phyloP scores from a whole-genome alignment of 2,329 filamentous ascomycete species.

The Curvularia sp. region DNA sequence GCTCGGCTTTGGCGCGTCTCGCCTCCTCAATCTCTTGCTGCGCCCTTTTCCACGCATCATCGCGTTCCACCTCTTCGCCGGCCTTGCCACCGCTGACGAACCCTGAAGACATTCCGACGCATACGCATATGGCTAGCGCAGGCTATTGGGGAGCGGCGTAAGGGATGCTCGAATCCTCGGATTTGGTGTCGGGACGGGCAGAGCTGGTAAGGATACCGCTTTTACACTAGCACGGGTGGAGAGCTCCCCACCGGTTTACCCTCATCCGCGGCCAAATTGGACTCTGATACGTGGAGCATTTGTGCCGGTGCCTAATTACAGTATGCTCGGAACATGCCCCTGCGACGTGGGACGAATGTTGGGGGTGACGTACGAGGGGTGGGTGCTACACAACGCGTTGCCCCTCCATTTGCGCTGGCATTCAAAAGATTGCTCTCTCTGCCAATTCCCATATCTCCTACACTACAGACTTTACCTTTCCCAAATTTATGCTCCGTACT shows the following conservation, averaged over 20 bases:
- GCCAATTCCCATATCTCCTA: conserved; percentile 9
- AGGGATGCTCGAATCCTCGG: conserved; percentile 1
- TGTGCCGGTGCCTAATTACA: conserved; percentile 19
- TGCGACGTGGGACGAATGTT: conserved; percentile 12
- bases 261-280: conserved; percentile 18
- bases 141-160: conserved; percentile 12
- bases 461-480: conserved; percentile 12
- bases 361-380: conserved; percentile 21
- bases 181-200: conserved; percentile 11
- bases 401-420: conserved; percentile 9
- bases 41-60: conserved; percentile 69
- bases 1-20: conserved; percentile 62
- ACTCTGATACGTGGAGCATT: conserved; percentile 17
- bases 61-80: conserved; percentile 53
- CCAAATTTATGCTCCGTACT: conserved; percentile 34
- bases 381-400: conserved; percentile 16
- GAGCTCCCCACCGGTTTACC: conserved; percentile 9
- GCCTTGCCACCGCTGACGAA: conserved; percentile 61
- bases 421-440: conserved; percentile 16
- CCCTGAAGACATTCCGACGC: conserved; percentile 54
- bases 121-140: conserved; percentile 21
- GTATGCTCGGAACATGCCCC: conserved; percentile 6
- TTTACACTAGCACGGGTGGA: conserved; percentile 13
- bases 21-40: conserved; percentile 70
- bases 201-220: conserved; percentile 20